Percentiles rank a stretch among this genome's conserved stretches.
phyloP scores from a whole-genome alignment of 139 green algal genomes.

The Pycnococcus provasolii region DNA sequence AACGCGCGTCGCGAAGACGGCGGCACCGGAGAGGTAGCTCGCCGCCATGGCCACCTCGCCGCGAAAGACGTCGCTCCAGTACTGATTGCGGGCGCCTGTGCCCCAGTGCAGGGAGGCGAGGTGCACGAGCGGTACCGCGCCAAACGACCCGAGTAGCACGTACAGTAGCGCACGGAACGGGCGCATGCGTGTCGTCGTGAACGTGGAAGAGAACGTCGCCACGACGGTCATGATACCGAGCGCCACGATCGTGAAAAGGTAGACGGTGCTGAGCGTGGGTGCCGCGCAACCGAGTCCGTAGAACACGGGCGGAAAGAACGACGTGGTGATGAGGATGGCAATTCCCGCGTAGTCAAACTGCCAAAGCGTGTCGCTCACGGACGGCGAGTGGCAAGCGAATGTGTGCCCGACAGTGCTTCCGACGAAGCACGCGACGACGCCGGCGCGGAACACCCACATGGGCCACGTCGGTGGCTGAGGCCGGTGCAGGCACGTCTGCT shows the following conservation, averaged over 20 bases:
- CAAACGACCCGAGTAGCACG: conserved; percentile 58
- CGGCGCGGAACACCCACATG: conserved; percentile 70
- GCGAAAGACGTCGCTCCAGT: conserved; percentile 8
- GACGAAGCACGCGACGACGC: conserved; percentile 80
- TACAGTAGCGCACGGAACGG: conserved; percentile 60
- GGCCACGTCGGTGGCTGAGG: conserved; percentile 41
- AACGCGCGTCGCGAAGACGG: conserved; percentile 66
- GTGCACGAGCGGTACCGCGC: conserved; percentile 68
- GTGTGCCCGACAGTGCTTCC: conserved; percentile 73
- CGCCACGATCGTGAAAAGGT: conserved; percentile 54
- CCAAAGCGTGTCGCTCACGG: conserved; percentile 27
- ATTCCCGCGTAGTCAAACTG: conserved; percentile 88
- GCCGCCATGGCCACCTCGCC: conserved; percentile 70
- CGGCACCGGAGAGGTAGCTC: conserved; percentile 75
- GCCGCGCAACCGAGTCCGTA: conserved; percentile 81
- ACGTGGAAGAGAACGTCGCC: conserved; percentile 51
- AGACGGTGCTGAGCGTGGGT: conserved; percentile 52
- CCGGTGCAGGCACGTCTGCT: background rate
- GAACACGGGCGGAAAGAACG: conserved; percentile 82
- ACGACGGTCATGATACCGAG: conserved; percentile 54
- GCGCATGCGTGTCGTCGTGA: conserved; percentile 55
- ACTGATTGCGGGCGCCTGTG: conserved; percentile 14
- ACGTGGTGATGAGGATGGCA: conserved; percentile 79
- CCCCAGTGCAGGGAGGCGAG: conserved; percentile 20
- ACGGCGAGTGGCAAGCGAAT: conserved; percentile 63